Evolutionary conservation across 345 rosid species (phyloP).

Genomic region (Salix viminalis): DNA sequence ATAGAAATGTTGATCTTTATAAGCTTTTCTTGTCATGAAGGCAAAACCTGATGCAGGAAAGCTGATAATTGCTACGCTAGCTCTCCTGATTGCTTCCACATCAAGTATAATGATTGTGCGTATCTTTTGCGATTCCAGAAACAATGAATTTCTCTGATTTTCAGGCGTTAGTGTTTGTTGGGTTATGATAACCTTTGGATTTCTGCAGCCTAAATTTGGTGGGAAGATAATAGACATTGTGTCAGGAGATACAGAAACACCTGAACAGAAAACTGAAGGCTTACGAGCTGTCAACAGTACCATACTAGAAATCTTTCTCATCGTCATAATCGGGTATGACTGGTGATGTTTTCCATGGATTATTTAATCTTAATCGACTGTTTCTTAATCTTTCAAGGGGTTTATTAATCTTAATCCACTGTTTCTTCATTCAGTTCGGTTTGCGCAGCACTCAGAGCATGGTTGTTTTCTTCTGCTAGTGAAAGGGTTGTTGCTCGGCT

Average conservation of each 20-base stretch:
- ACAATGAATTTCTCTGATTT: background rate
- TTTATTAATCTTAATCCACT: background rate
- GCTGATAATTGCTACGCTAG: slow-evolving; percentile 62
- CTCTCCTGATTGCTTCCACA: slow-evolving; percentile 67
- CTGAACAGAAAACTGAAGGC: slow-evolving; percentile 39
- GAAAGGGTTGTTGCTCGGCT: slow-evolving; percentile 53
- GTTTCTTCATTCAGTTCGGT: slow-evolving; percentile 30
- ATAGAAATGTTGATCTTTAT: background rate
- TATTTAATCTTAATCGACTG: background rate
- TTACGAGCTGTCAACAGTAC: slow-evolving; percentile 40
- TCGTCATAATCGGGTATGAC: slow-evolving; percentile 40
- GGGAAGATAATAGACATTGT: slow-evolving; percentile 47
- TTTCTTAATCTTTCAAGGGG: background rate
- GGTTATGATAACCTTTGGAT: background rate
- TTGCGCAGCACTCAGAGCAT: slow-evolving; percentile 47
- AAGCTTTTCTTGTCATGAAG: slow-evolving; percentile 26
- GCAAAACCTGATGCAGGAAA: slow-evolving; percentile 81
- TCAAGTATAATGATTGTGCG: slow-evolving; percentile 67
- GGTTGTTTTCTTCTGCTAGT: slow-evolving; percentile 46
- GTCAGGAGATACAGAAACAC: slow-evolving; percentile 34
- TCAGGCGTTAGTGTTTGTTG: background rate
- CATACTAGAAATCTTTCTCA: slow-evolving; percentile 33
- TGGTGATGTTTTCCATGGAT: background rate
- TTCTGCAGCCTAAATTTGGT: slow-evolving; percentile 47
- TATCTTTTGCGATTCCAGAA: background rate